phyloP scores from a whole-genome alignment of 2,329 filamentous ascomycete genomes.

The Fusarium euwallaceae region DNA sequence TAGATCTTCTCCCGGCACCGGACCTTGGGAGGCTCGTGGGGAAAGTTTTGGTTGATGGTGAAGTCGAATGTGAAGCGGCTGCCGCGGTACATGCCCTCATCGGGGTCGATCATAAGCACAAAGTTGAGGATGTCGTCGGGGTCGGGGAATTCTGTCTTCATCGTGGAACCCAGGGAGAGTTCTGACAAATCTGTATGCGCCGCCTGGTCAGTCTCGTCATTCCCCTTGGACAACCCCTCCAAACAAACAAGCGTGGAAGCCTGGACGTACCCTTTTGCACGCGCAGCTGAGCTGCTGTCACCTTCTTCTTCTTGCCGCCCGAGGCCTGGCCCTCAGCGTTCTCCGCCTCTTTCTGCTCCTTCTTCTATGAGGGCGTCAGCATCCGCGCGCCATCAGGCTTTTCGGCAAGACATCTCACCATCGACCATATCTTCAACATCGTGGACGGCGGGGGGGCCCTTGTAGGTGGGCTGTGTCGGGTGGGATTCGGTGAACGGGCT shows the following conservation, averaged over 20 bases:
- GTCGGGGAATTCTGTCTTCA: slow-evolving; percentile 85
- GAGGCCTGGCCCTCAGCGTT: slow-evolving; percentile 79
- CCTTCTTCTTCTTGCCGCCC: slow-evolving; percentile 95
- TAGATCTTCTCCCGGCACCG: slow-evolving; percentile 99
- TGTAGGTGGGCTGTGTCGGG: slow-evolving; percentile 39
- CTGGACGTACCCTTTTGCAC: slow-evolving; percentile 86
- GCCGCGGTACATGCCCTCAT: slow-evolving; percentile 89
- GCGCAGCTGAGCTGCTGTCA: slow-evolving; percentile 93
- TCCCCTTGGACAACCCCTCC: background rate
- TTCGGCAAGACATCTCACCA: slow-evolving; percentile 70
- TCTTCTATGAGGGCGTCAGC: slow-evolving; percentile 73
- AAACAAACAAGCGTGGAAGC: background rate
- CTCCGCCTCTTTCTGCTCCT: slow-evolving; percentile 95
- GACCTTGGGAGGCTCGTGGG: slow-evolving; percentile 97
- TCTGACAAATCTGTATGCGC: slow-evolving; percentile 78
- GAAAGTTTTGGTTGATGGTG: slow-evolving; percentile 93
- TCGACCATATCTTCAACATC: slow-evolving; percentile 99
- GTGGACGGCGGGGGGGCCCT: slow-evolving; percentile 54
- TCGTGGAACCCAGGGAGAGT: slow-evolving; percentile 81
- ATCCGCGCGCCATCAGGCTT: background rate
- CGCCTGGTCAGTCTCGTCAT: slow-evolving; percentile 17
- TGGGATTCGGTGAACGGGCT: slow-evolving; percentile 14
- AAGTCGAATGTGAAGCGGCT: slow-evolving; percentile 93
- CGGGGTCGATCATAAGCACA: slow-evolving; percentile 82
- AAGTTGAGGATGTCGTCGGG: slow-evolving; percentile 90